A percentile compares a stretch with the other conserved stretches of the same genome.
Evolutionary conservation across 2,329 filamentous ascomycete species (phyloP).

Genomic region (Colletotrichum filicis): DNA sequence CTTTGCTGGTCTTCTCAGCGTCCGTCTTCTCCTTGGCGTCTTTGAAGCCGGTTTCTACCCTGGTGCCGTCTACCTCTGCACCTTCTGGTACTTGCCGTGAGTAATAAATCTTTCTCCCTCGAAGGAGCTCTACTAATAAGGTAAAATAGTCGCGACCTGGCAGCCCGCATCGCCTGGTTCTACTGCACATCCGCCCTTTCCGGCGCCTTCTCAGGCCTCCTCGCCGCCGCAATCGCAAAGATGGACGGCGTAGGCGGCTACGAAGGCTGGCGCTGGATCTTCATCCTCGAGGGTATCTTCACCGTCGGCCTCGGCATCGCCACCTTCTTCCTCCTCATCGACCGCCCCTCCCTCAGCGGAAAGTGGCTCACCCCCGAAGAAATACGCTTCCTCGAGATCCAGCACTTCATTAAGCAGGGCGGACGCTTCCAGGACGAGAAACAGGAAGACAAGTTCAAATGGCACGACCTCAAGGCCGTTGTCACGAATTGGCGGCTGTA

Average conservation of each 20-base stretch:
- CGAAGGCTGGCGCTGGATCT: constrained; percentile 68
- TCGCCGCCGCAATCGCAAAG: constrained; percentile 69
- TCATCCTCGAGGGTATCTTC: constrained; percentile 49
- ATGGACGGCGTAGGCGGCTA: constrained; percentile 61
- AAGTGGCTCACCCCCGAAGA: constrained; percentile 49
- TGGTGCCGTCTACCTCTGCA: constrained; percentile 42
- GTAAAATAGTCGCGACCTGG: constrained; percentile 40
- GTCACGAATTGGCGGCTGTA: constrained; percentile 45
- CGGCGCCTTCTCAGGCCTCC: constrained; percentile 71
- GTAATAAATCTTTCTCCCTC: too few species aligned
- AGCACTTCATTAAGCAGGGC: constrained; percentile 46
- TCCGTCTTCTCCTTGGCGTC: constrained; percentile 45
- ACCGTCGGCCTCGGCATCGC: constrained; percentile 54
- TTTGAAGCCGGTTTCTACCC: constrained; percentile 46
- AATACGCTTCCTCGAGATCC: constrained; percentile 44
- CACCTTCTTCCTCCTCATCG: constrained; percentile 54
- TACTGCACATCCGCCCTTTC: constrained; percentile 45
- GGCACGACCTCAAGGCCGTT: constrained; percentile 41
- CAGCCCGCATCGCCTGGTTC: constrained; percentile 41
- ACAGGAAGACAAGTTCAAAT: constrained; percentile 36
- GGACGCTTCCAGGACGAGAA: constrained; percentile 38
- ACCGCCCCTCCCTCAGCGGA: constrained; percentile 47
- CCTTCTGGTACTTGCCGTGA: constrained; percentile 48
- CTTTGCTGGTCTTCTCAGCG: constrained; percentile 41
- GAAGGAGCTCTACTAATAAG: too few species aligned